Conservation (phyloP, 2,329 filamentous ascomycete species). For the Coniella lustricola region DNA sequence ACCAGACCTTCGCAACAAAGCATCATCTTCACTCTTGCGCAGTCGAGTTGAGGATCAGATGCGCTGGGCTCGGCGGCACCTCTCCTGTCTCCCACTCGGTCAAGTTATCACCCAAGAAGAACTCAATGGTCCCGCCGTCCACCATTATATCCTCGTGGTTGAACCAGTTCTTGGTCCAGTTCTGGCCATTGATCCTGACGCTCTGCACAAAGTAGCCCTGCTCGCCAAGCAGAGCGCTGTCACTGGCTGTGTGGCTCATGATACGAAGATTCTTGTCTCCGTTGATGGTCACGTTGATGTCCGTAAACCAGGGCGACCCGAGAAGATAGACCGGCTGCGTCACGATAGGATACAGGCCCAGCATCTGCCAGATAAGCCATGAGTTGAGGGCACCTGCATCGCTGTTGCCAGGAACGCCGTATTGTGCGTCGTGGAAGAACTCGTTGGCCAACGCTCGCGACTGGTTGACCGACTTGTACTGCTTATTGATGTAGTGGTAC, state of each 20-base stretch:
- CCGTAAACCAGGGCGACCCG: conserved; percentile 59
- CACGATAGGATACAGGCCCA: conserved; percentile 62
- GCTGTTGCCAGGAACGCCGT: conserved; percentile 63
- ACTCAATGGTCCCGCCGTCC: conserved; percentile 40
- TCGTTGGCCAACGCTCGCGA: conserved; percentile 59
- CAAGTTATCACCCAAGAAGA: conserved; percentile 34
- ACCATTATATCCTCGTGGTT: conserved; percentile 41
- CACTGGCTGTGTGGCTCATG: conserved; percentile 28
- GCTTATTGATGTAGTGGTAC: conserved; percentile 62
- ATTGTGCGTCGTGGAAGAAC: conserved; percentile 51
- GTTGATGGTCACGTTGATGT: conserved; percentile 48
- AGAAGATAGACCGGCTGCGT: conserved; percentile 66
- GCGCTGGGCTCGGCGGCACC: conserved; percentile 41
- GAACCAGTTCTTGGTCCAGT: conserved; percentile 49
- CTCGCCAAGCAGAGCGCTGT: conserved; percentile 23
- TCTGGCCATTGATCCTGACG: conserved; percentile 43
- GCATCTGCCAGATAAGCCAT: conserved; percentile 60
- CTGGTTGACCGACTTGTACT: conserved; percentile 45
- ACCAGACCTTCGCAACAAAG: background rate
- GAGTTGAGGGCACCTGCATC: conserved; percentile 65
- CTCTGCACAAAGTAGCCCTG: conserved; percentile 45
- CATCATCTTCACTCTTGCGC: background rate
- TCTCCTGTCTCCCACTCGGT: conserved; percentile 40
- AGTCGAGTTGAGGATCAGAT: background rate
- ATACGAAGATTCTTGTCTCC: conserved; percentile 40